phyloP scores from a whole-genome alignment of 2,329 filamentous ascomycete species.

The Thelonectria discophora region DNA sequence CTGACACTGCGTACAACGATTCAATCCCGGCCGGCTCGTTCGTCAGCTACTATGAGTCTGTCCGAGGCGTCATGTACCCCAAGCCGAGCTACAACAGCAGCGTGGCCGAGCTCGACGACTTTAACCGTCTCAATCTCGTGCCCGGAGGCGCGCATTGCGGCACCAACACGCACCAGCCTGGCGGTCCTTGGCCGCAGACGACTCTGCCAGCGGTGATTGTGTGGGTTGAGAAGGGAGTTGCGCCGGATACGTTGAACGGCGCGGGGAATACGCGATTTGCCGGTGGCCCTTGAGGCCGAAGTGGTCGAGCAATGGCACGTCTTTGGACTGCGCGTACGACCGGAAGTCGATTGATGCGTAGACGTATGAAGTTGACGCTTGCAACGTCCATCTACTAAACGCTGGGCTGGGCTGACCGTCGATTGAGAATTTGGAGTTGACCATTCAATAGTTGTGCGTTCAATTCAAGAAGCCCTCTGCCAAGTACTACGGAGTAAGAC shows the following conservation, averaged over 20 bases:
- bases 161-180: conserved; percentile 51
- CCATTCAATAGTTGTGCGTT: too few species aligned
- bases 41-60: conserved; percentile 62
- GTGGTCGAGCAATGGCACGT: conserved; percentile 38
- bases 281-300: conserved; percentile 54
- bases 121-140: conserved; percentile 52
- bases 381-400: conserved; percentile 23
- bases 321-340: conserved; percentile 15
- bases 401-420: too few species aligned
- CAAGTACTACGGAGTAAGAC: too few species aligned
- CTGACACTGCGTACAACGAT: conserved; percentile 47
- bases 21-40: conserved; percentile 62
- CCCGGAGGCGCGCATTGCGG: conserved; percentile 63
- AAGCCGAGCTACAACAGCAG: conserved; percentile 49
- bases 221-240: conserved; percentile 61
- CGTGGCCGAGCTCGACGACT: conserved; percentile 55
- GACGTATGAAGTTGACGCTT: conserved; percentile 31
- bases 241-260: conserved; percentile 54
- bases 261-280: conserved; percentile 51
- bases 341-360: conserved; percentile 17
- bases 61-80: conserved; percentile 59
- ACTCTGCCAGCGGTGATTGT: conserved; percentile 58
- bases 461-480: too few species aligned
- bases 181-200: conserved; percentile 53
- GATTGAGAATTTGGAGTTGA: too few species aligned